Evolutionary conservation across 441 rosid genomes (phyloP).

Genomic region (Macaranga tanarius): DNA sequence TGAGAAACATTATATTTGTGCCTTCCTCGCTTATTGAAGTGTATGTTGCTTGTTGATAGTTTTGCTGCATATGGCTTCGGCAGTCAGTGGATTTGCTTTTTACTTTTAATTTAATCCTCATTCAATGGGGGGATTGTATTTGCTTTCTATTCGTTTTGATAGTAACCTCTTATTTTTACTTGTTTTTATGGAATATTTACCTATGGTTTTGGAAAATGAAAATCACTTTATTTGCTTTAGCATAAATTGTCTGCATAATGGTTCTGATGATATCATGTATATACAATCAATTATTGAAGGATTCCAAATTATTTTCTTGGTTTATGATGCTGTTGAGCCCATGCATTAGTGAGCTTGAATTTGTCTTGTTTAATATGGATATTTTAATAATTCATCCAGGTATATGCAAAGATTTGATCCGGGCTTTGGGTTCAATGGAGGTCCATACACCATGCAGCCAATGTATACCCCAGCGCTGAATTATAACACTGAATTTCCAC

Average conservation of each 20-base stretch:
- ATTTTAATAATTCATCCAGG: conserved; percentile 34
- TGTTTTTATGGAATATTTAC: background rate
- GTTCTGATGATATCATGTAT: background rate
- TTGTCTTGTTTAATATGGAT: background rate
- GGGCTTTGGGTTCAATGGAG: conserved; percentile 67
- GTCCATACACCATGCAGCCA: conserved; percentile 66
- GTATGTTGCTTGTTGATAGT: background rate
- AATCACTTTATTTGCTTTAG: background rate
- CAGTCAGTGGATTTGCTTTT: background rate
- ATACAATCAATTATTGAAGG: background rate
- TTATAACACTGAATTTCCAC: conserved; percentile 84
- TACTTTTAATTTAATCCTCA: background rate
- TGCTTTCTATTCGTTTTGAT: background rate
- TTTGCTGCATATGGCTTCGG: background rate
- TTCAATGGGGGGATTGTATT: background rate
- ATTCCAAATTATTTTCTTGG: background rate
- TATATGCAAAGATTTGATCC: conserved; percentile 83
- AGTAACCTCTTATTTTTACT: background rate
- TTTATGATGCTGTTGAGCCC: background rate
- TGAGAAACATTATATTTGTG: background rate
- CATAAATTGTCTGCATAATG: background rate
- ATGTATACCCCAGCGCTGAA: conserved; percentile 70
- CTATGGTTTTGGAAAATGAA: background rate
- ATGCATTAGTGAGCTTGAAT: background rate
- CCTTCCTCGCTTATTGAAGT: background rate